Evolutionary conservation across 441 rosid genomes (phyloP).

Genomic region (Syzygium malaccense): DNA sequence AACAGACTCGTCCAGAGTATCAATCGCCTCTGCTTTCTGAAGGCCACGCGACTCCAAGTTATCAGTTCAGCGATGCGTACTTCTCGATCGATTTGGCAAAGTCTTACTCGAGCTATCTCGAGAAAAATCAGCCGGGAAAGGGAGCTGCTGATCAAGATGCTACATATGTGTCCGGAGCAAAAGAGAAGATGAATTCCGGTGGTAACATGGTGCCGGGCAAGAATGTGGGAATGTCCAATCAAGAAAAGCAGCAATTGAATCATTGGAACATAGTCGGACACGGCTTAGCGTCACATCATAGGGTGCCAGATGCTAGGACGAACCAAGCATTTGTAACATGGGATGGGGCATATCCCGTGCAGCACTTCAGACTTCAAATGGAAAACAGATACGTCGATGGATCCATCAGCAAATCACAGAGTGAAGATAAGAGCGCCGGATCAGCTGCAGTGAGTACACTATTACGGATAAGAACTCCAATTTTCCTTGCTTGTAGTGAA

Average conservation of each 20-base stretch:
- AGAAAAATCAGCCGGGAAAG: neutral
- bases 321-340: neutral
- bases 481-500: neutral
- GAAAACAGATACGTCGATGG: neutral
- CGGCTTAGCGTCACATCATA: neutral
- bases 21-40: slow-evolving; percentile 12
- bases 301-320: neutral
- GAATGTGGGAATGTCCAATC: neutral
- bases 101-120: slow-evolving; percentile 16
- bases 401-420: neutral
- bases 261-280: neutral
- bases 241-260: neutral
- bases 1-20: neutral
- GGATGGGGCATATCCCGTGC: neutral
- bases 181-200: neutral
- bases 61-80: slow-evolving; percentile 37
- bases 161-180: neutral
- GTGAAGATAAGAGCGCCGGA: neutral
- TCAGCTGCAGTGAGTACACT: neutral
- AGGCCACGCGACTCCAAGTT: slow-evolving; percentile 29
- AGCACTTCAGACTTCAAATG: neutral
- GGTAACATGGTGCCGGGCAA: neutral
- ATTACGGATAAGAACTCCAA: neutral
- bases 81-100: slow-evolving; percentile 47
- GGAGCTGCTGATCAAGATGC: neutral